These are phyloP conservation scores for Trichomonascus vanleenenianus DNA, from an alignment of 805 yeast species.

Conservation along the genomic window DNA sequence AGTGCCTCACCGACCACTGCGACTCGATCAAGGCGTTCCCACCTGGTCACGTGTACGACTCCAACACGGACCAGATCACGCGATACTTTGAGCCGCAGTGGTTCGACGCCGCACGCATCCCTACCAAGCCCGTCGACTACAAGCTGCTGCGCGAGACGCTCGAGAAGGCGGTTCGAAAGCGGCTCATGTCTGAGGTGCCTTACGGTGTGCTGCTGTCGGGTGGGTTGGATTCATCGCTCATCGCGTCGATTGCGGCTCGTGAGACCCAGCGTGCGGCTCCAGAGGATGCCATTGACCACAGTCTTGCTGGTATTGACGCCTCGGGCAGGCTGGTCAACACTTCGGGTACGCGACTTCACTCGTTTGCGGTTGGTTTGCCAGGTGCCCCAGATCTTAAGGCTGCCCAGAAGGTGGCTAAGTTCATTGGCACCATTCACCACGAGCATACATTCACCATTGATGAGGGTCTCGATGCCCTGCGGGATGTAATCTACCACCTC, in stretches of 20 bases:
- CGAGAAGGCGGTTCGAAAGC: constrained; percentile 95
- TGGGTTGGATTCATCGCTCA: constrained; percentile 93
- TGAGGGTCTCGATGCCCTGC: constrained; percentile 93
- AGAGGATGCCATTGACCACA: constrained; percentile 53
- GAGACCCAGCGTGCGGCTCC: constrained; percentile 78
- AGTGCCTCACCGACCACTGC: constrained; percentile 90
- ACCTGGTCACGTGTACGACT: constrained; percentile 96
- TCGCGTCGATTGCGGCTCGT: constrained; percentile 95
- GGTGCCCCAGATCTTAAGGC: constrained; percentile 97
- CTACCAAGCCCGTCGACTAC: constrained; percentile 69
- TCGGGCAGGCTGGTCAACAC: constrained; percentile 68
- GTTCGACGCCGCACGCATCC: constrained; percentile 80
- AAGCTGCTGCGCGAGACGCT: constrained; percentile 65
- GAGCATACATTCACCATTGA: constrained; percentile 95
- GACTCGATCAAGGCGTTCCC: constrained; percentile 92
- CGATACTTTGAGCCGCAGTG: constrained; percentile 90
- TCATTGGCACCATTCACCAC: constrained; percentile 93
- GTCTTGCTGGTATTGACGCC: constrained; percentile 88
- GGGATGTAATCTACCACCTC: constrained; percentile 89
- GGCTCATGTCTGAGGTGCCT: constrained; percentile 99
- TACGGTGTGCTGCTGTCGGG: constrained; percentile 97
- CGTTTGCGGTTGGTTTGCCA: constrained; percentile 95
- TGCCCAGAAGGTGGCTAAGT: constrained; percentile 93
- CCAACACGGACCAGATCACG: constrained; percentile 73
- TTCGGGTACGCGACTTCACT: constrained; percentile 66